Conservation (phyloP, 2,329 filamentous ascomycete species). For the Penicillium nordicum region DNA sequence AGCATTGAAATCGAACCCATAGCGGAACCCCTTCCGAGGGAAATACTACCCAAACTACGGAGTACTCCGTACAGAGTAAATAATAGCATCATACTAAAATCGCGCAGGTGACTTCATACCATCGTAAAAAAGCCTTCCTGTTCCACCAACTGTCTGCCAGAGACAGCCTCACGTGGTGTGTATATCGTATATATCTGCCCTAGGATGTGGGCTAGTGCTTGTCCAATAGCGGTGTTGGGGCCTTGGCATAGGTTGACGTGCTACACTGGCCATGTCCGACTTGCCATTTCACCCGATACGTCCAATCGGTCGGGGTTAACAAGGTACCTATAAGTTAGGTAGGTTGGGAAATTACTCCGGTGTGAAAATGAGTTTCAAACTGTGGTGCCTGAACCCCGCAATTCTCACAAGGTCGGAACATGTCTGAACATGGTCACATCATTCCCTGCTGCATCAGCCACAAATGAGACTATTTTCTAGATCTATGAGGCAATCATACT, state of each 20-base stretch:
- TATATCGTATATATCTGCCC: not conserved
- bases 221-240: not conserved
- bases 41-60: not conserved
- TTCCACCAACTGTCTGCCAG: slow-evolving; percentile 5
- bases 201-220: not conserved
- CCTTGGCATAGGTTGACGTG: not conserved
- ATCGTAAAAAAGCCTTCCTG: not conserved
- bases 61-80: no score
- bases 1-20: not conserved
- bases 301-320: not conserved
- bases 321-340: not conserved
- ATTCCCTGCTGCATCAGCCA: slow-evolving; percentile 3
- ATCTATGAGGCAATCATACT: not conserved
- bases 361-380: not conserved
- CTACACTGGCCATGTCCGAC: not conserved
- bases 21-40: not conserved
- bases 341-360: not conserved
- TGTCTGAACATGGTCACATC: not conserved
- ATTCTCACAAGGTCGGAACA: not conserved
- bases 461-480: not conserved
- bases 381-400: slow-evolving; percentile 3
- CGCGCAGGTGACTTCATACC: slow-evolving; percentile 6
- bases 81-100: not conserved
- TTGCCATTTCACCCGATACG: slow-evolving; percentile 2
- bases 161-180: slow-evolving; percentile 9